Conservation (phyloP, 805 yeast species). For the Yamadazyma phyllophila region DNA sequence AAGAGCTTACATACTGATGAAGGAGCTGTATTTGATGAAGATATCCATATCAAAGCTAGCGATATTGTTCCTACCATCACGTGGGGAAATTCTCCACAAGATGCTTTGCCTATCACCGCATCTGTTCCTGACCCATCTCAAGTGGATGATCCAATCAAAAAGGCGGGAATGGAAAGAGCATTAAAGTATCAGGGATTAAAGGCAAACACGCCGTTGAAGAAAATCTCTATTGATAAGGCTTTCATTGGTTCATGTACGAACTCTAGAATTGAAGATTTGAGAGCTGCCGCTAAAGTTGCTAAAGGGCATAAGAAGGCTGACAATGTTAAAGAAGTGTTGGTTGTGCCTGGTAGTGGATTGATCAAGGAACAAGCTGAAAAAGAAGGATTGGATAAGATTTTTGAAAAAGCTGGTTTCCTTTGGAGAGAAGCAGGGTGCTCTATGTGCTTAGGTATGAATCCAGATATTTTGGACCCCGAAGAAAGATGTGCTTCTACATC, state of each 20-base stretch:
- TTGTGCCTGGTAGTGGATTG: slow-evolving; percentile 97
- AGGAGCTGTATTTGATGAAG: slow-evolving; percentile 86
- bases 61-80: slow-evolving; percentile 96
- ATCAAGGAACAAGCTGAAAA: slow-evolving; percentile 90
- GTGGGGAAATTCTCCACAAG: slow-evolving; percentile 99
- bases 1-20: slow-evolving; percentile 80
- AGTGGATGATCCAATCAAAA: slow-evolving; percentile 67
- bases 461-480: slow-evolving; percentile 90
- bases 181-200: slow-evolving; percentile 86
- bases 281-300: slow-evolving; percentile 92
- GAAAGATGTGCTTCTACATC: slow-evolving; percentile 99
- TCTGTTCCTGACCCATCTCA: slow-evolving; percentile 85
- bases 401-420: slow-evolving; percentile 88
- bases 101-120: slow-evolving; percentile 92
- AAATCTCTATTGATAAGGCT: slow-evolving; percentile 84
- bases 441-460: slow-evolving; percentile 99
- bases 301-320: slow-evolving; percentile 85
- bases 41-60: slow-evolving; percentile 72
- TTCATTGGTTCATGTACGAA: slow-evolving; percentile 98
- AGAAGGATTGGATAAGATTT: slow-evolving; percentile 92
- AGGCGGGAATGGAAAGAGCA: slow-evolving; percentile 87
- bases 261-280: slow-evolving; percentile 93
- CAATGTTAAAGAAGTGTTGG: slow-evolving; percentile 76
- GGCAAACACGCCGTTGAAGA: slow-evolving; percentile 75
- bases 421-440: slow-evolving; percentile 99